Base-by-base conservation (phyloP, 192 early-diverging fungal genomes). In the Podila verticillata region DNA sequence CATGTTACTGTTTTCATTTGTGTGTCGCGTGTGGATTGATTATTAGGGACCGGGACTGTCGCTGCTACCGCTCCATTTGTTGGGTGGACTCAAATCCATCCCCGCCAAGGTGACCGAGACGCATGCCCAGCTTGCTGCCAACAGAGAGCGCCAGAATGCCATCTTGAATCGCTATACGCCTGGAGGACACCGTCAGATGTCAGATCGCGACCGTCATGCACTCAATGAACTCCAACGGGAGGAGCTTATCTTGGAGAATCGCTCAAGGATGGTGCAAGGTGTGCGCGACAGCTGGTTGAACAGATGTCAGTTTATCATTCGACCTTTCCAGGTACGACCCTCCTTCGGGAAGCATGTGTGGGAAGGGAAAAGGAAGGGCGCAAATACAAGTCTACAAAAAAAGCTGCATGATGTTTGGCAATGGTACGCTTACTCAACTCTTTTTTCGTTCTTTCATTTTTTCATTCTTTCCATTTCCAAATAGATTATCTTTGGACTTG, bases 1-100 rank as follows among this genome's bases (percentile, higher is more conserved):
- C 30, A n/a, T 34, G 51, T 31, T 64, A 64, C 31, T 59, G 60
- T 34, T 26, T 74, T 44, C 39, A 15, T 44, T 7, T 7, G 13
- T 44, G 15, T 44, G 10, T 17, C 39, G 3, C 39, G 1, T 44
- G 39, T 17, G 15, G 13, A 15, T 36, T 26, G 20, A 36, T 24
- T 2, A 35, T 31, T 68, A 80, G 77, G 77, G 70, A 5, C 77
- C 77, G 2, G 77, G 77, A 47, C 70, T 80, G 61, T 80, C 77
- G 2, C 47, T 72, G 15, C 29, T 80, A 5, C 77, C 77, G 0
- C 24, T 80, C 22, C 77, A 80, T 60, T 47, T 72, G 26, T 35
- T 80, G 22, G 77, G 26, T 36, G 77, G 77, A 20, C 44, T 68
- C 13, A 72, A 80, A 31, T 80, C 77, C 17, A 29, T 71, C 10